phyloP scores from a whole-genome alignment of 345 rosid genomes.

The Erodium maritimum region DNA sequence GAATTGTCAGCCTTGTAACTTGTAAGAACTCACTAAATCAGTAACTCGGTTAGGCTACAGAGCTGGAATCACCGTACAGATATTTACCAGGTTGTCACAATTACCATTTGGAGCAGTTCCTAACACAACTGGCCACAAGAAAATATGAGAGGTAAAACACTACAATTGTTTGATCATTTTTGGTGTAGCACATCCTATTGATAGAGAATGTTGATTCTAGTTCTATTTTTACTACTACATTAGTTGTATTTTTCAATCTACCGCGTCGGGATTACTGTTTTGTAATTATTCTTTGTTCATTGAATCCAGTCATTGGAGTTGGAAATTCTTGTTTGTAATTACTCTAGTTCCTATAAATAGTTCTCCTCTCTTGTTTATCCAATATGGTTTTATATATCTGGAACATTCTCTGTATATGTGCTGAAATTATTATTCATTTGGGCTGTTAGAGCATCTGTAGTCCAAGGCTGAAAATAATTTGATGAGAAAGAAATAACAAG shows the following conservation, averaged over 20 bases:
- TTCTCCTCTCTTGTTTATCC: too few species aligned
- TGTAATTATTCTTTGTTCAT: background rate
- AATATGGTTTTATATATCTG: too few species aligned
- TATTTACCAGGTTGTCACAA: too few species aligned
- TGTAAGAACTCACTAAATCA: slow-evolving; percentile 16
- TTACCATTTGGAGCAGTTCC: background rate
- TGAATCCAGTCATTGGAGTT: background rate
- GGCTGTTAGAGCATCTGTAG: too few species aligned
- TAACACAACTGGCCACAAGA: background rate
- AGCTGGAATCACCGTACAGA: background rate
- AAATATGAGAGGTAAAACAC: background rate
- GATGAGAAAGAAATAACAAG: too few species aligned
- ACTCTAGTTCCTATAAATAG: too few species aligned
- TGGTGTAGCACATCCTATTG: background rate
- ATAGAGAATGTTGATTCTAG: background rate
- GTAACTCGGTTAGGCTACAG: background rate
- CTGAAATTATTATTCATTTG: too few species aligned
- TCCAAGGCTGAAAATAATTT: too few species aligned
- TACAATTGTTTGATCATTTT: background rate
- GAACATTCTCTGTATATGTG: too few species aligned
- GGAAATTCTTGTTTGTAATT: background rate
- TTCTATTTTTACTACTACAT: too few species aligned
- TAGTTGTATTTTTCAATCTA: too few species aligned
- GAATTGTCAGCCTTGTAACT: slow-evolving; percentile 66
- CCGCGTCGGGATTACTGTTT: background rate